Conservation (phyloP, 179 eudicot species). For the Drosera spatulata region DNA sequence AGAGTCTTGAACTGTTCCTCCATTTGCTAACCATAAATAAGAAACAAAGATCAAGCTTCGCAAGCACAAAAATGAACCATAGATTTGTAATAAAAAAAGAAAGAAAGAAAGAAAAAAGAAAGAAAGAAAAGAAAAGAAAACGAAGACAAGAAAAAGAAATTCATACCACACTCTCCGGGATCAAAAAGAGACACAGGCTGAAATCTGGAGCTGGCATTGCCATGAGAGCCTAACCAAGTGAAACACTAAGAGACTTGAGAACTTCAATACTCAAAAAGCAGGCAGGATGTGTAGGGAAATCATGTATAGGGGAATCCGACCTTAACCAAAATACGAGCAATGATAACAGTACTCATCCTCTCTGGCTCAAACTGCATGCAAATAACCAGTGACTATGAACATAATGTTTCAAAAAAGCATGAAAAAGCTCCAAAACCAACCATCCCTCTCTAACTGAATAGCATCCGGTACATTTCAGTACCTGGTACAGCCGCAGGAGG, state of each 20-base stretch:
- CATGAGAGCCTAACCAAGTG: conserved; percentile 70
- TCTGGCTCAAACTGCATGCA: conserved; percentile 78
- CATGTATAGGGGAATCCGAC: conserved; percentile 13
- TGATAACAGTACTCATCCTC: conserved; percentile 82
- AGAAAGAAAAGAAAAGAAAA: no score
- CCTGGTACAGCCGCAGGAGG: conserved; percentile 94
- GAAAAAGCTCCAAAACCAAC: not conserved
- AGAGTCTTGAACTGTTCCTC: conserved; percentile 93
- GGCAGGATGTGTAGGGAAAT: no score
- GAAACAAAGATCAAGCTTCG: not conserved
- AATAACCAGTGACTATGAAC: not conserved
- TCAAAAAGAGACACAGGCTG: conserved; percentile 88
- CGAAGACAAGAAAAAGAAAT: not conserved
- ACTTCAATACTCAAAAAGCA: not conserved
- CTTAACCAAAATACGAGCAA: conserved; percentile 88
- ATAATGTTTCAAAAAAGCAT: not conserved
- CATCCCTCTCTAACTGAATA: not conserved
- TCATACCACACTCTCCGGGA: conserved; percentile 93
- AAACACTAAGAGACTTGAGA: conserved; percentile 1
- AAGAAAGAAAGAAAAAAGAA: not conserved
- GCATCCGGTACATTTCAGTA: conserved; percentile 3
- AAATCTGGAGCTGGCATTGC: conserved; percentile 97
- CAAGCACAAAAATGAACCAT: not conserved
- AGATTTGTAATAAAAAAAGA: not conserved
- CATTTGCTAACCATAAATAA: conserved; percentile 54